Evolutionary conservation across 768 basidiomycete species (phyloP), one percentile per base, ranked within the genome.

Genomic region (Psilocybe tampanensis): DNA sequence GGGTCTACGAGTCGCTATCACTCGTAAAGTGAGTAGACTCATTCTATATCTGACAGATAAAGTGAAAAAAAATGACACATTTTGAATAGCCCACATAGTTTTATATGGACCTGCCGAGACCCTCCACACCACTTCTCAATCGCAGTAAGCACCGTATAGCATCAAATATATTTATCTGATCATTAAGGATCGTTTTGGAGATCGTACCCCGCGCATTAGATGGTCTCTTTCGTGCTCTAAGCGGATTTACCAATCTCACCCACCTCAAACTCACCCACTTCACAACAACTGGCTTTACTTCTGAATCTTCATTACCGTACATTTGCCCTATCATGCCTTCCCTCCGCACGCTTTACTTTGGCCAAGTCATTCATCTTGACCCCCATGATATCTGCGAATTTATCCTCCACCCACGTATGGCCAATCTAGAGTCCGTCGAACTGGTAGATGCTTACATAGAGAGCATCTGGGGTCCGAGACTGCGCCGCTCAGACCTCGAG

Each of bases 111-210:
- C n/a, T 81, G 84, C 2, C 84, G 82, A 3, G 84, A 85, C 62
- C 84, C 84, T 22, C 79, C 77, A 12, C 84, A 86, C 56, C 81
- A 86, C 60, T 83, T 85, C 62, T 84, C 84, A 1, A 82, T 73
- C n/a, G 83, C 84, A 26, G 86, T 86, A 63, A 61, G 81, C 74
- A 24, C 22, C 47, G 24, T 42, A 4, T 33, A 6, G 15, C 3
- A 17, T 39, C n/a, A 3, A 29, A 4, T n/a, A 11, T 2, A 9
- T 42, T 24, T 8, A 2, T n/a, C 33, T 41, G 23, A 42, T 42
- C 26, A 34, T 26, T 19, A 2, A n/a, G 15, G 3, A 39, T 8
- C 36, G 12, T 49, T n/a, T 39, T 24, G 19, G 29, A 82, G 79
- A 81, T 82, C 50, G 79, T 82, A 4, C 71, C 79, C 1, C 58